Base-by-base conservation (phyloP, 2,329 filamentous ascomycete species). In the Colletotrichum musae region DNA sequence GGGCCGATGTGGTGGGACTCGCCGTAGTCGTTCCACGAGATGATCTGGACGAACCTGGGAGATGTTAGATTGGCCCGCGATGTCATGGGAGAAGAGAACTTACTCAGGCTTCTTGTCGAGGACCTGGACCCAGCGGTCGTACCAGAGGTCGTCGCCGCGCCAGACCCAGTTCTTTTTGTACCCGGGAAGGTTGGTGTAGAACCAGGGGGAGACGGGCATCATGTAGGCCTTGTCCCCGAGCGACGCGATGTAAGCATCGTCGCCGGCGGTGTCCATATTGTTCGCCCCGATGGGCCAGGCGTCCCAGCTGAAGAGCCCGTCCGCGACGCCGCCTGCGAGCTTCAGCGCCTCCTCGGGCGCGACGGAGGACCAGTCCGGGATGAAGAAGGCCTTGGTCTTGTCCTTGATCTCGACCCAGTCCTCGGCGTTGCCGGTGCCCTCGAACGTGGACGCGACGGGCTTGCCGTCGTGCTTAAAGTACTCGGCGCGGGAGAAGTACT, bases 81-180 rank as follows among this genome's bases (percentile, higher is more conserved):
- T 5, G 15, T 16, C 80, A 6, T 79, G 79, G 79, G 81, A 88
- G 12, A 85, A 72, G 28, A 50, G 56, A 85, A 78, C 62, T 82
- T 82, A 86, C 88, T 90, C 13, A 88, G 75, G 69, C 83, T 80
- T 71, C 88, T 87, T 18, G 84, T 83, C 18, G 79, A 84, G 80
- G 79, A 89, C 60, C 84, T 82, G 73, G 10, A 82, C 77, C 89
- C 89, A 91, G 9, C 89, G 85, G 62, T 88, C 80, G 70, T 83
- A 85, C 88, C 89, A 92, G 13, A 91, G 77, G 64, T 85, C 81
- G 72, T 91, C 89, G n/a, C 88, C 87, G 24, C 84, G 83, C 82
- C 87, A 92, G 6, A 90, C 80, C 88, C 89, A 92, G 74, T 90
- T 89, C 78, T 91, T 91, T 50, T 80, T 77, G 73, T 84, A 90